Evolutionary conservation across 148 eudicot genomes (phyloP), one percentile per base, ranked within the genome.

Genomic region (Simmondsia chinensis): DNA sequence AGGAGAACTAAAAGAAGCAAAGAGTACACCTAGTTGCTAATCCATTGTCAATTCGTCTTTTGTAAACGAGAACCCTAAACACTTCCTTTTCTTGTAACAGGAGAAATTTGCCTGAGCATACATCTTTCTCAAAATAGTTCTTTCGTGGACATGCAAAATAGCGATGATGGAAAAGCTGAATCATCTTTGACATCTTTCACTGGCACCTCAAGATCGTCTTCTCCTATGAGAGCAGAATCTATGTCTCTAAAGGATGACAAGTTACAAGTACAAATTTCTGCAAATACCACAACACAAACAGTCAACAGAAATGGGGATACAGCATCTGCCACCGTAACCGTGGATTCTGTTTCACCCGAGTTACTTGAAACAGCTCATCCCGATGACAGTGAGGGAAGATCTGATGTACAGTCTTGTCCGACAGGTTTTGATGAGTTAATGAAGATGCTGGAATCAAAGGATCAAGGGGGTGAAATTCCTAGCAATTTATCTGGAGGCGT

Each of bases 91-190:
- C 16, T 46, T 21, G 23, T 25, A 17, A 33, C 48, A 85, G 97
- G 97, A 70, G 88, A 91, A 22, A 72, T 91, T 43, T 84, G 91
- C 55, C 86, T 91, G 43, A 72, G 75, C 48, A 76, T 91, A 39
- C 67, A 65, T 70, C 91, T 91, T 61, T 76, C 80, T 31, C 97
- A 82, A 60, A 77, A 56, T 54, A 62, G 60, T 54, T 44, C 74
- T 43, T 13, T 47, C 12, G 16, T 33, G 51, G 95, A 82, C 21
- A 32, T 57, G 50, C 63, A 68, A 32, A 66, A 64, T 39, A 34
- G 15, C 46, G 39, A 39, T 29, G 77, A 73, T 61, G 31, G 24
- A 17, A 15, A 23, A 33, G 14, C 9, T 39, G 86, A 75, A 33
- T 62, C 77, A 10, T 45, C 69, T 45, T 51, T 61, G 38, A 54